phyloP scores from a whole-genome alignment of 768 basidiomycete genomes.

The Kwoniella sp. region DNA sequence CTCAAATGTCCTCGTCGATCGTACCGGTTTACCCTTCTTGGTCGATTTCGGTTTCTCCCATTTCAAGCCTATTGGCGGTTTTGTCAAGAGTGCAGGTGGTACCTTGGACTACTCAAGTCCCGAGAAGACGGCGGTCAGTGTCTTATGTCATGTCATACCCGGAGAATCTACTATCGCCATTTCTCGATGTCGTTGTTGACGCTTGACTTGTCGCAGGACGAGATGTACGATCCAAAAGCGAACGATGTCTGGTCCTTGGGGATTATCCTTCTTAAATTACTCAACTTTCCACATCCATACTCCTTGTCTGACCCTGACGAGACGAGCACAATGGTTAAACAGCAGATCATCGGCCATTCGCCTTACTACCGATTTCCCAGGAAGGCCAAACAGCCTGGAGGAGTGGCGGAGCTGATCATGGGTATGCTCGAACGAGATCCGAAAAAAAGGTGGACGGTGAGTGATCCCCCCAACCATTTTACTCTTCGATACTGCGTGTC shows the following conservation, averaged over 20 bases:
- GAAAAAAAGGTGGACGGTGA: conserved; percentile 42
- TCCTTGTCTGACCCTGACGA: conserved; percentile 25
- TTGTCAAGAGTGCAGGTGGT: conserved; percentile 45
- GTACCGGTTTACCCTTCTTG: conserved; percentile 34
- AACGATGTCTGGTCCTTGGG: conserved; percentile 55
- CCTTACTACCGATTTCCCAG: neutral
- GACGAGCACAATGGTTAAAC: conserved; percentile 32
- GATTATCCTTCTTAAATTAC: conserved; percentile 46
- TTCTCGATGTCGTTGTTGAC: neutral
- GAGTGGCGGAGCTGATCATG: conserved; percentile 33
- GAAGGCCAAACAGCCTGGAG: conserved; percentile 17
- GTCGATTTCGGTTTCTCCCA: conserved; percentile 54
- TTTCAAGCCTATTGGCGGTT: conserved; percentile 37
- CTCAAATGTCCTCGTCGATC: conserved; percentile 59
- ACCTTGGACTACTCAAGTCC: conserved; percentile 54
- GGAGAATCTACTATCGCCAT: neutral
- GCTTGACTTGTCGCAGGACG: conserved; percentile 20
- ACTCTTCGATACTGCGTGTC: neutral
- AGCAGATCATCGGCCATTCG: conserved; percentile 30
- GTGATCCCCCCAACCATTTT: conserved; percentile 13
- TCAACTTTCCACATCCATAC: conserved; percentile 44
- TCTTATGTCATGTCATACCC: neutral
- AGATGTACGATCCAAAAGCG: conserved; percentile 36
- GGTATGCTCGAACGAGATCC: conserved; percentile 47
- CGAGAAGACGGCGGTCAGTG: conserved; percentile 46